Conservation (phyloP, 352 stramenopile species). For the Chrysophaeum taylorii region DNA sequence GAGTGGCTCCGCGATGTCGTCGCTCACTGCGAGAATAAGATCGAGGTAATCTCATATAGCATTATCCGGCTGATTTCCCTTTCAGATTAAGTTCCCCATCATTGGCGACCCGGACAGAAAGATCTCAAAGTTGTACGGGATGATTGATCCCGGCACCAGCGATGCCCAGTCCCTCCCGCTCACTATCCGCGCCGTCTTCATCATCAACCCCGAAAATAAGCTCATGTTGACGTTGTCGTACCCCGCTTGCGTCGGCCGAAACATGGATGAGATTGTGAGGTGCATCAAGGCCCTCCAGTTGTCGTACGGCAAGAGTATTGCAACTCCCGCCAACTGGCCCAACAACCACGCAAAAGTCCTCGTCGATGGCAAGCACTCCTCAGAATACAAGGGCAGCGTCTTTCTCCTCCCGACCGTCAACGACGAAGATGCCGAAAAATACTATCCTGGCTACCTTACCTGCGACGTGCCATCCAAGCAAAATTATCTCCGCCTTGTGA, state of each 20-base stretch:
- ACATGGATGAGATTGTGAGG: slow-evolving; percentile 8
- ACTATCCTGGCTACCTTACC: slow-evolving; percentile 38
- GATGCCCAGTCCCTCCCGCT: slow-evolving; percentile 35
- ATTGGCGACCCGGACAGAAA: background rate
- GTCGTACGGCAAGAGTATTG: slow-evolving; percentile 38
- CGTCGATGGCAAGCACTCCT: slow-evolving; percentile 29
- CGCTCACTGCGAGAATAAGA: slow-evolving; percentile 40
- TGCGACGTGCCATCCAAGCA: slow-evolving; percentile 38
- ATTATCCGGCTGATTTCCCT: no score
- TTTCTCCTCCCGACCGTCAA: slow-evolving; percentile 41
- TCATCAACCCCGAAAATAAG: background rate
- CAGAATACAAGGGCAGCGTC: slow-evolving; percentile 40
- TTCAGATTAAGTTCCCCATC: background rate
- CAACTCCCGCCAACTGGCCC: slow-evolving; percentile 42
- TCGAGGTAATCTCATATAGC: no score
- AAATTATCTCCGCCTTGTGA: slow-evolving; percentile 38
- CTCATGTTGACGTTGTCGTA: background rate
- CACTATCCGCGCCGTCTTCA: slow-evolving; percentile 16
- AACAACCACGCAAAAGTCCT: slow-evolving; percentile 40
- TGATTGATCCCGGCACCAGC: slow-evolving; percentile 33
- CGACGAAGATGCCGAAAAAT: slow-evolving; percentile 33
- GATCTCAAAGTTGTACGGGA: background rate
- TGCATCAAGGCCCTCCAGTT: slow-evolving; percentile 39
- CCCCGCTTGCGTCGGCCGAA: background rate
- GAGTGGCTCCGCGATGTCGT: slow-evolving; percentile 41